Base-by-base conservation (phyloP, 768 basidiomycete genomes). In the Lactarius tabidus region DNA sequence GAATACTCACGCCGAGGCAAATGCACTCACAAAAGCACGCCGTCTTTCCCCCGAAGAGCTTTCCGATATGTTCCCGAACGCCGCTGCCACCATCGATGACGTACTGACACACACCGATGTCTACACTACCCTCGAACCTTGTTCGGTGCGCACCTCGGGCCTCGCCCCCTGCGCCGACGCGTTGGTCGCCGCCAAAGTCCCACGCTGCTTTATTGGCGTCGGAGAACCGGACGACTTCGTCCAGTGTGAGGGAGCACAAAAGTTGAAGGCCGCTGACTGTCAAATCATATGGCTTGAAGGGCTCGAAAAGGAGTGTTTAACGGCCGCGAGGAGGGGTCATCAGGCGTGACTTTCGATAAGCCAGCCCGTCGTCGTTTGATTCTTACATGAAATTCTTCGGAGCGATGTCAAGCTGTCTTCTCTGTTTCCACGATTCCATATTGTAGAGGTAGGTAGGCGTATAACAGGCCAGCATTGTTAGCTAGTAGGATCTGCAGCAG, bases 1-100 rank as follows among this genome's bases (percentile, higher is more conserved):
- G 60, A 98, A 98, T 73, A 98, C 96, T 3, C 96, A 99, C 74
- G 96, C 95, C 14, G 96, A 99, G 78, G 93, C 94, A 28, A 96
- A 96, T 74, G 95, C 95, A 1, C 78, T 99, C 60, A 73, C 83
- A 48, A 97, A 98, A 72, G 84, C 86, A 6, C 75, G 74, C 18
- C 52, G 67, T n/a, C 77, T 87, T 43, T 77, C 84, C 2, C 55
- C 71, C 9, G 67, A 75, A 15, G 73, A 86, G 51, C 73, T 90
- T 45, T 72, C 78, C 17, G 67, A 77, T 15, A 72, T 84, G 39
- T 79, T 86, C 51, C 77, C 83, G 1, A 69, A 71, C 5, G 64
- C 73, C 12, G 64, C 73, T 10, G 66, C 78, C 1, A 62, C 77
- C 28, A 71, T 84, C 53, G 78, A 83, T 60, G 77, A 85, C 17